phyloP scores from a whole-genome alignment of 805 yeast genomes.

The Sugiyamaella valdiviana region DNA sequence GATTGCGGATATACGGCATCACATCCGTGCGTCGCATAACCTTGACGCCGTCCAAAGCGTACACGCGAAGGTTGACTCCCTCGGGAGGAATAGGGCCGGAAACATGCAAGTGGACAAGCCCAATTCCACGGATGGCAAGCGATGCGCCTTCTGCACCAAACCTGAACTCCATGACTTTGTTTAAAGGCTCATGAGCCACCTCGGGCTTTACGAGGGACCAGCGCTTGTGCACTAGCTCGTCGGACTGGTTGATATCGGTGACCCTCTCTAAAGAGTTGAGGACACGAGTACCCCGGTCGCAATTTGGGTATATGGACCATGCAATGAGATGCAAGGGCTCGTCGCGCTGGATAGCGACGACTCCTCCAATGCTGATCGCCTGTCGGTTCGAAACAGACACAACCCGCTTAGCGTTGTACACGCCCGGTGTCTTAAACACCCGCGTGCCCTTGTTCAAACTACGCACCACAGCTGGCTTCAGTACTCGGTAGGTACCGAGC shows the following conservation, averaged over 20 bases:
- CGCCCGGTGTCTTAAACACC: constrained; percentile 21
- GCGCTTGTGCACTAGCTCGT: constrained; percentile 13
- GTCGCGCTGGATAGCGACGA: constrained; percentile 26
- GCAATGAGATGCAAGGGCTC: constrained; percentile 22
- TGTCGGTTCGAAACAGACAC: constrained; percentile 27
- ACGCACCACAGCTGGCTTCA: constrained; percentile 21
- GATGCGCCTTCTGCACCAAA: constrained; percentile 20
- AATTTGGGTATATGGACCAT: constrained; percentile 28
- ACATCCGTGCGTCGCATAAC: constrained; percentile 24
- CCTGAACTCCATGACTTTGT: constrained; percentile 3
- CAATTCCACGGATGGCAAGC: constrained; percentile 30
- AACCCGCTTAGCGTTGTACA: constrained; percentile 21
- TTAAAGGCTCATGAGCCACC: constrained; percentile 2
- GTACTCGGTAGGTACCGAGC: constrained; percentile 15
- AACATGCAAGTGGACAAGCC: constrained; percentile 28
- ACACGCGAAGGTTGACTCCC: constrained; percentile 24
- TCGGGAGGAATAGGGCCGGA: constrained; percentile 28
- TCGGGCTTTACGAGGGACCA: constrained; percentile 22
- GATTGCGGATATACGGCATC: constrained; percentile 16
- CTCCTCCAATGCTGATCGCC: constrained; percentile 32
- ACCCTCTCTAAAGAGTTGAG: constrained; percentile 22
- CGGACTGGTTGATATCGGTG: constrained; percentile 12
- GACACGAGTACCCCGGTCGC: constrained; percentile 19
- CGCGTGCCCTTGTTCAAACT: constrained; percentile 21
- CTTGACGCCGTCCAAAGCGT: constrained; percentile 22